Evolutionary conservation across 768 basidiomycete species (phyloP), one percentile per base, ranked within the genome.

Genomic region (Mycena pura): DNA sequence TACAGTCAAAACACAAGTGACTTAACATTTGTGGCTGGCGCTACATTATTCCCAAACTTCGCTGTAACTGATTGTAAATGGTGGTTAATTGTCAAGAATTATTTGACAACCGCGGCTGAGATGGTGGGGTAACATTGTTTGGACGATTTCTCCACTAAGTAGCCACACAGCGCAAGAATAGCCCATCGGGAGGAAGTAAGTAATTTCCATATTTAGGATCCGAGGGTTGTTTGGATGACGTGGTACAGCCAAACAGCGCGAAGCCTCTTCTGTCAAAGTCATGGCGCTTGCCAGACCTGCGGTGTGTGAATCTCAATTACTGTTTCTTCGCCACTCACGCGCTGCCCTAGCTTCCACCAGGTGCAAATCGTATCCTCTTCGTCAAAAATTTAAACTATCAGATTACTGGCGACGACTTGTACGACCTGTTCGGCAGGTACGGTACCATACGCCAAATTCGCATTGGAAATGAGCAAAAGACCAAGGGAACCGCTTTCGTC

Each of bases 351-450:
- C 86, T 95, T n/a, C 93, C 93, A 4, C 90, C 93, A 24, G 93
- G 93, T 53, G 94, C 93, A 17, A 95, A 95, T 72, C 86, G 94
- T 44, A 93, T 96, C 54, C 84, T 96, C 40, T 96, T 95, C 69
- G 92, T 95, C 25, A 96, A 96, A 76, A 96, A 96, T 71, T 77
- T 96, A 53, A 94, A 92, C 75, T 96, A 95, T 77, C 88, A 89
- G 74, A 95, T 95, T 66, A 94, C 89, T 29, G 95, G 95, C 52
- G 92, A 95, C 62, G 95, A 98, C 75, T 75, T 98, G 68, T 98
- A 98, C 75, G 96, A 99, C 78, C 81, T 99, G 64, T 99, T 99
- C 69, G 96, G 95, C 55, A 92, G 95, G 64, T 99, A 99, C 78
- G 96, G 96, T 45, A 92, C 92, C 69, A 92, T 99, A 68, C 89